These are phyloP conservation scores for Gonapodya sp. DNA, from an alignment of 192 early-diverging fungal genomes.

Conservation along the genomic window DNA sequence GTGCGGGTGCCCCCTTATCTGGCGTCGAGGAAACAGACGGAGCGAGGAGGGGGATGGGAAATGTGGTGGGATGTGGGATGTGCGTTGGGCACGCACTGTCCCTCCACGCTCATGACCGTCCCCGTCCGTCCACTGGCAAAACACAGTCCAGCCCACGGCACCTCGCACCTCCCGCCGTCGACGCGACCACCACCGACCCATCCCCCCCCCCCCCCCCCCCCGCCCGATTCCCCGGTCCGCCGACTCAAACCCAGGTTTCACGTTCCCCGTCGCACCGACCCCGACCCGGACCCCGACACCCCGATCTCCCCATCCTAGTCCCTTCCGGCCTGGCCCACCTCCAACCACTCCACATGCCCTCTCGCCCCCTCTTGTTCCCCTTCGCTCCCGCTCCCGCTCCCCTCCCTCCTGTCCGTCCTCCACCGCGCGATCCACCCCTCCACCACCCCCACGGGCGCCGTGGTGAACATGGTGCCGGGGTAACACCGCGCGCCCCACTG, in stretches of 20 bases:
- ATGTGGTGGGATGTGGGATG: too few species aligned
- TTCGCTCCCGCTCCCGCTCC: neutral
- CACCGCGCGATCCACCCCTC: neutral
- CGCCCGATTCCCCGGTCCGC: neutral
- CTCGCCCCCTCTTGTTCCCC: neutral
- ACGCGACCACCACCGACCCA: neutral
- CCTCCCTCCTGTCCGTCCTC: neutral
- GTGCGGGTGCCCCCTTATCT: too few species aligned
- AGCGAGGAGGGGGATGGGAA: too few species aligned
- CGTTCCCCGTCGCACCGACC: neutral
- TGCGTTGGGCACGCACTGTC: too few species aligned
- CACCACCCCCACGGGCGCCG: slow-evolving; percentile 52
- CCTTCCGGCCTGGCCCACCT: neutral
- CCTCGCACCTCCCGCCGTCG: too few species aligned
- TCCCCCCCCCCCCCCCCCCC: neutral
- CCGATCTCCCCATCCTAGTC: neutral
- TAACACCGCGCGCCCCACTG: slow-evolving; percentile 84
- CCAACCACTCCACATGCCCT: neutral
- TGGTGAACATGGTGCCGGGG: slow-evolving; percentile 77
- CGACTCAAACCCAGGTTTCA: neutral
- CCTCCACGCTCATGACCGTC: too few species aligned
- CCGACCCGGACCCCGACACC: neutral
- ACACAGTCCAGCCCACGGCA: too few species aligned
- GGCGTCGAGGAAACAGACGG: too few species aligned
- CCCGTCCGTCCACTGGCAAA: too few species aligned